Evolutionary conservation across 352 stramenopile genomes (phyloP).

Genomic region (Phytophthora multivora): DNA sequence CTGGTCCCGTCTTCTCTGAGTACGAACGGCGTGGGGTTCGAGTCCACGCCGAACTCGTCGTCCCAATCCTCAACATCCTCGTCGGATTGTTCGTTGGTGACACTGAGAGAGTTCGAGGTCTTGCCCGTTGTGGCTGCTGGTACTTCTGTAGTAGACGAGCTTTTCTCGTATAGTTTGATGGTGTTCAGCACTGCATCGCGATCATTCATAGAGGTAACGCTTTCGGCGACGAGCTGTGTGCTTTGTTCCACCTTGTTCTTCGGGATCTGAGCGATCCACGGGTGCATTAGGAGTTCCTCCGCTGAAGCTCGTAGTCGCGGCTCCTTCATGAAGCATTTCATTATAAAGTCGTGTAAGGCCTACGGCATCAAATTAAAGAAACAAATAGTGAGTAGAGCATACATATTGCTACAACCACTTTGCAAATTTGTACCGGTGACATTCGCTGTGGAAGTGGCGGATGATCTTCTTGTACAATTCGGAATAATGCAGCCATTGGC

Average conservation of each 20-base stretch:
- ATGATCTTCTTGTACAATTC: constrained; percentile 94
- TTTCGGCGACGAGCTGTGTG: constrained; percentile 77
- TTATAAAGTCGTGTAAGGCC: constrained; percentile 92
- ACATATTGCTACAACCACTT: not conserved
- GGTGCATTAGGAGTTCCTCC: constrained; percentile 85
- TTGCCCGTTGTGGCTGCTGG: constrained; percentile 19
- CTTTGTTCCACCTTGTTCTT: constrained; percentile 90
- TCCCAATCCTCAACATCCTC: constrained; percentile 85
- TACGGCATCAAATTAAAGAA: constrained; percentile 16
- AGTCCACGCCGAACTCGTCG: constrained; percentile 75
- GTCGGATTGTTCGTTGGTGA: constrained; percentile 39
- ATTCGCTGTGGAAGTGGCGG: constrained; percentile 90
- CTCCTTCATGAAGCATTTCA: constrained; percentile 94
- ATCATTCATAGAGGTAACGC: constrained; percentile 77
- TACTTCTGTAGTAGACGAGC: constrained; percentile 39
- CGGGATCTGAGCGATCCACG: constrained; percentile 91
- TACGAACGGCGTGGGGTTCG: constrained; percentile 39
- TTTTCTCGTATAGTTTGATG: constrained; percentile 85
- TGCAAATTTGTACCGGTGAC: constrained; percentile 55
- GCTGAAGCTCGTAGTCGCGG: constrained; percentile 79
- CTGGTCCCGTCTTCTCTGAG: constrained; percentile 8
- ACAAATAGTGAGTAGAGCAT: not conserved
- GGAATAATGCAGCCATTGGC: constrained; percentile 91
- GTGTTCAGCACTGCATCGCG: constrained; percentile 85
- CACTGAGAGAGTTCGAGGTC: constrained; percentile 22